A percentile compares a stretch with the other conserved stretches of the same genome.
These are phyloP conservation scores for Cladophialophora immunda DNA, from an alignment of 2,329 filamentous ascomycete genomes.

Conservation along the genomic window DNA sequence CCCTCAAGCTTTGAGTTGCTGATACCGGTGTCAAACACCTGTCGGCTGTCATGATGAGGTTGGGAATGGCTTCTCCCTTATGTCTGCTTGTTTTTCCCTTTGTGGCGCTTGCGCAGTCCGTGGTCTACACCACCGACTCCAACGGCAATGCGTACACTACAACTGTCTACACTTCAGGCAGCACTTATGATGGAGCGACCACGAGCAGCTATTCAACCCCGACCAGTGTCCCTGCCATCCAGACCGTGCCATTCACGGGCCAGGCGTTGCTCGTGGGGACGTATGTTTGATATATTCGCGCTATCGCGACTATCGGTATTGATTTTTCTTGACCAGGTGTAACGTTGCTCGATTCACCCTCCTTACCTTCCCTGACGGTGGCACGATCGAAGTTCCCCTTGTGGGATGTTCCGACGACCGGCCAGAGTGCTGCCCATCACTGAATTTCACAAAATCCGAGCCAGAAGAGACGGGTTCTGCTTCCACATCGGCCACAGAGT, in stretches of 20 bases:
- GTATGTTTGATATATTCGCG: constrained; percentile 16
- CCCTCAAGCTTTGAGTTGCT: constrained; percentile 3
- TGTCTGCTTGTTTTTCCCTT: constrained; percentile 12
- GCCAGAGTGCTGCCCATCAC: constrained; percentile 35
- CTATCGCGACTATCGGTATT: background rate
- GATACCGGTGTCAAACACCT: background rate
- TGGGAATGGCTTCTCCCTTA: background rate
- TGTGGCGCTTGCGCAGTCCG: constrained; percentile 7
- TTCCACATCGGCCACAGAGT: constrained; percentile 13
- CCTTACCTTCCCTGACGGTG: constrained; percentile 30
- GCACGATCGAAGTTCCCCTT: constrained; percentile 31
- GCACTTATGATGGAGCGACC: constrained; percentile 14
- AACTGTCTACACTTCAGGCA: constrained; percentile 23
- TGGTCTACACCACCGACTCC: constrained; percentile 9
- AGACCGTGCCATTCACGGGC: constrained; percentile 30
- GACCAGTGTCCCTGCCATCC: constrained; percentile 28
- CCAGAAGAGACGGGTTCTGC: constrained; percentile 21
- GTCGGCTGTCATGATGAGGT: constrained; percentile 10
- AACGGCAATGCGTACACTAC: constrained; percentile 18
- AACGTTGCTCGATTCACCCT: constrained; percentile 30
- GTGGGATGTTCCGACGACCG: constrained; percentile 35
- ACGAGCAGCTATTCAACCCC: constrained; percentile 16
- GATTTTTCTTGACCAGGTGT: constrained; percentile 20
- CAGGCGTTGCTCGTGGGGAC: constrained; percentile 33
- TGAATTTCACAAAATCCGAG: constrained; percentile 22